Evolutionary conservation across 2,329 filamentous ascomycete species (phyloP), one percentile per base, ranked within the genome.

Genomic region (Trichophyton mentagrophytes): DNA sequence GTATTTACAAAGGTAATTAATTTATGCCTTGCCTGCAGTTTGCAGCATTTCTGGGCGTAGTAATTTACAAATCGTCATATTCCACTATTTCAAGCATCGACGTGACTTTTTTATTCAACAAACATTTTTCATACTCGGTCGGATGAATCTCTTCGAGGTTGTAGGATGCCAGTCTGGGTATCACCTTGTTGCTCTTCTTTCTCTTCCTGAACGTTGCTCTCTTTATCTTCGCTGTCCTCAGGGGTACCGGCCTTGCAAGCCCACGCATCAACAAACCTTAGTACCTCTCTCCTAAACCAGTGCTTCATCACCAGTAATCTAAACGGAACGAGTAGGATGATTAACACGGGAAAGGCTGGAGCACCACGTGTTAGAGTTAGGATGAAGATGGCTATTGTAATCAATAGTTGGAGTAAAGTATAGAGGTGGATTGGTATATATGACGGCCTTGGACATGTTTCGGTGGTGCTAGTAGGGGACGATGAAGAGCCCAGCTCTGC

Each of bases 241-340:
- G 80, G 80, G 5, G 76, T 79, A 1, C 80, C 80, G 49, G 79
- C 76, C 25, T 77, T 75, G 63, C 80, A 83, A 27, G 74, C 74
- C 75, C 74, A 77, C 2, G 73, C 74, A 66, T 81, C 78, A 38
- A 80, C 78, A 66, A 77, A 78, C 42, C 76, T 67, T 57, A 86
- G 73, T 6, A 81, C 82, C 64, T 85, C 82, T 51, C 77, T 75
- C 17, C 75, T 77, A 83, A 83, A 86, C 60, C 84, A 72, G 57
- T 71, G 76, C 62, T 81, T 83, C 82, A 86, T 85, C 11, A 85
- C 60, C 15, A 80, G 73, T 7, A 87, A 68, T 9, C 84, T 74
- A n/a, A 84, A 74, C 0, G 84, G 84, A 1, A 87, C 83, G n/a
- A 86, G 70, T 4, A 80, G 77, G 59, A 86, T 82, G 62, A 87